Conservation (phyloP, 805 yeast species). For the Teunomyces barrocoloradensis region DNA sequence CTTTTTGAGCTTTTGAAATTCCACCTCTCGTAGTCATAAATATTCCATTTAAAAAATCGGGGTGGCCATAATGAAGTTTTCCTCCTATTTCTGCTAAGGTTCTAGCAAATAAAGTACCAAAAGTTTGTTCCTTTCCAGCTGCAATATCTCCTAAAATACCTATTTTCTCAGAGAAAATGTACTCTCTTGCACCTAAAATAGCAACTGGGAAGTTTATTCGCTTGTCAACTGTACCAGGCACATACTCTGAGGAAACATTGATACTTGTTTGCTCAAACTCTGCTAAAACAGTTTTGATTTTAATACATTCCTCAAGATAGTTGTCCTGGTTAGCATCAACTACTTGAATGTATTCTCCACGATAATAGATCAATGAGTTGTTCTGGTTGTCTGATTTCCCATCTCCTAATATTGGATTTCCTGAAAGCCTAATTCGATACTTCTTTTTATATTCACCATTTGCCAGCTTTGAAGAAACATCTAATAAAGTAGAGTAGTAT, state of each 20-base stretch:
- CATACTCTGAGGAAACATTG: constrained; percentile 46
- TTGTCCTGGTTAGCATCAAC: constrained; percentile 97
- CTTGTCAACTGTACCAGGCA: constrained; percentile 51
- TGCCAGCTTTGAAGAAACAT: constrained; percentile 45
- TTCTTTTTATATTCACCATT: constrained; percentile 41
- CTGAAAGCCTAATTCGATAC: constrained; percentile 73
- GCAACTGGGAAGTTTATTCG: constrained; percentile 61
- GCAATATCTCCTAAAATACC: constrained; percentile 95
- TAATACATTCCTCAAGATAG: constrained; percentile 89
- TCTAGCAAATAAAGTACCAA: constrained; percentile 92
- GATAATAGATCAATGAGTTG: constrained; percentile 76
- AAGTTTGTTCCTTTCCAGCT: constrained; percentile 96
- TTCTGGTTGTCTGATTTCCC: constrained; percentile 97
- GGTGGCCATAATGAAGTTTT: constrained; percentile 93
- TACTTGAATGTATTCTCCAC: constrained; percentile 94
- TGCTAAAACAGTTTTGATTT: constrained; percentile 80
- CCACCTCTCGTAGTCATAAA: constrained; percentile 97
- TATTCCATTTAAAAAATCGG: constrained; percentile 86
- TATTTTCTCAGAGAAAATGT: constrained; percentile 87
- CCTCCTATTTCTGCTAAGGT: constrained; percentile 94
- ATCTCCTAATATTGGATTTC: constrained; percentile 94
- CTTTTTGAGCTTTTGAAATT: constrained; percentile 90
- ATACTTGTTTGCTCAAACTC: constrained; percentile 80
- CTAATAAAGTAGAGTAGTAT: constrained; percentile 61
- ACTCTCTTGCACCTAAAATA: constrained; percentile 92